A percentile compares a stretch with the other conserved stretches of the same genome.
phyloP scores from a whole-genome alignment of 768 basidiomycete genomes.

The Lyophyllum atratum region DNA sequence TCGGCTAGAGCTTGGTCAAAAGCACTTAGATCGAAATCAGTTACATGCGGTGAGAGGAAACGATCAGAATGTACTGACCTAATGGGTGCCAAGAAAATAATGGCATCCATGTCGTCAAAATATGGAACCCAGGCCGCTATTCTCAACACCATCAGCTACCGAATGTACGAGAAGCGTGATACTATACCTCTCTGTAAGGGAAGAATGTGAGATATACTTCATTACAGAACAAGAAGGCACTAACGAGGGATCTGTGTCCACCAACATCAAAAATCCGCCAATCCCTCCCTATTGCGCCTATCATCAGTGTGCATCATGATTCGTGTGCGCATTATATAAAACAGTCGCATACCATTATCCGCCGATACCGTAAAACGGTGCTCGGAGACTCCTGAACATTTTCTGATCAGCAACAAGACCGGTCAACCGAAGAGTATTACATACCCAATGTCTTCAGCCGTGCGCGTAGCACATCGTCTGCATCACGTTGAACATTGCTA shows the following conservation, averaged over 20 bases:
- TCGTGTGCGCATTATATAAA: not conserved
- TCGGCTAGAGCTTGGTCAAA: constrained; percentile 74
- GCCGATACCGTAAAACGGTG: constrained; percentile 62
- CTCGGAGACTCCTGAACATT: constrained; percentile 60
- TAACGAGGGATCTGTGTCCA: constrained; percentile 66
- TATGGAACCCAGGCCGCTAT: constrained; percentile 59
- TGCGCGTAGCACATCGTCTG: constrained; percentile 74
- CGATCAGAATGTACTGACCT: constrained; percentile 38
- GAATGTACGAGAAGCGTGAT: not conserved
- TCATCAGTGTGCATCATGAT: not conserved
- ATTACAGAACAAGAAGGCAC: constrained; percentile 23
- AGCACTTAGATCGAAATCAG: constrained; percentile 34
- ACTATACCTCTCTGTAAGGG: constrained; percentile 16
- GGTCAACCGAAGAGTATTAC: constrained; percentile 5
- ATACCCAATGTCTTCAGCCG: constrained; percentile 59
- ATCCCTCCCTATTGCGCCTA: constrained; percentile 32
- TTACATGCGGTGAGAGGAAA: not conserved
- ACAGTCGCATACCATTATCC: constrained; percentile 32
- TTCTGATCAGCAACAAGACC: not conserved
- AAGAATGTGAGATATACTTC: not conserved
- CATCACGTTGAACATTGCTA: not conserved
- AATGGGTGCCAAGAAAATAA: constrained; percentile 72
- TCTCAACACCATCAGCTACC: not conserved
- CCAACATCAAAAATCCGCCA: constrained; percentile 58
- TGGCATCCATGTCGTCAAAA: constrained; percentile 72